These are phyloP conservation scores for Zea luxurians DNA, from an alignment of 176 grass and related monocot genomes.

Conservation along the genomic window DNA sequence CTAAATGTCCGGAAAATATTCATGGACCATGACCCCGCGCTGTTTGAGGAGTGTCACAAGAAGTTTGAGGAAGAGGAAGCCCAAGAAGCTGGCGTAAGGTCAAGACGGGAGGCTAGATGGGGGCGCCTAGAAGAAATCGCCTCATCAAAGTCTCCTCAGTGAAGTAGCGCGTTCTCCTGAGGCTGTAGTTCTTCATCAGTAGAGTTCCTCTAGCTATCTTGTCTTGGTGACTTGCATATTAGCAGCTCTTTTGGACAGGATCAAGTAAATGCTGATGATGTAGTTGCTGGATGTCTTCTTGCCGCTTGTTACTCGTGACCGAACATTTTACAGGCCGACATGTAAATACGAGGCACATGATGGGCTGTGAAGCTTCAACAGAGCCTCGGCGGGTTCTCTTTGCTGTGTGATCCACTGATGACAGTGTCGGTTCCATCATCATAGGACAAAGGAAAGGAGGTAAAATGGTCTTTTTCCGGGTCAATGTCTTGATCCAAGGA, in stretches of 20 bases:
- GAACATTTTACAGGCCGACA: conserved; percentile 35
- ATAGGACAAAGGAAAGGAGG: conserved; percentile 18
- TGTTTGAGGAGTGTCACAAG: conserved; percentile 57
- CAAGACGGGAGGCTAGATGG: conserved; percentile 64
- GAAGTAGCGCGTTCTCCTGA: conserved; percentile 32
- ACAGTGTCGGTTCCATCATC: conserved; percentile 5
- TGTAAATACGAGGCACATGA: conserved; percentile 39
- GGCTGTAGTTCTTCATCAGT: conserved; percentile 20
- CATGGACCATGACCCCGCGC: conserved; percentile 52
- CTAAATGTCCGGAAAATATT: conserved; percentile 74
- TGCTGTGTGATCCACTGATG: conserved; percentile 6
- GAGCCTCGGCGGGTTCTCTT: not conserved
- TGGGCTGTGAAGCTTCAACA: conserved; percentile 21
- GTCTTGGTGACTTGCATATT: conserved; percentile 3
- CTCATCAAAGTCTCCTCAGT: conserved; percentile 42
- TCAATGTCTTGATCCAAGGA: conserved; percentile 18
- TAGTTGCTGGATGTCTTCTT: conserved; percentile 33
- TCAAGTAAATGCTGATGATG: conserved; percentile 34
- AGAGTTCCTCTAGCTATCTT: conserved; percentile 24
- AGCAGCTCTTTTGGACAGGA: conserved; percentile 1
- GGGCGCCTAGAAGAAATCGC: conserved; percentile 67
- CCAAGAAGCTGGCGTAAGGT: conserved; percentile 38
- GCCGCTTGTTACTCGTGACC: conserved; percentile 25
- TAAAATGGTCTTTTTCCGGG: conserved; percentile 17
- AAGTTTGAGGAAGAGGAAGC: conserved; percentile 73